phyloP scores from a whole-genome alignment of 2,329 filamentous ascomycete genomes.

The Ascochyta koolunga region DNA sequence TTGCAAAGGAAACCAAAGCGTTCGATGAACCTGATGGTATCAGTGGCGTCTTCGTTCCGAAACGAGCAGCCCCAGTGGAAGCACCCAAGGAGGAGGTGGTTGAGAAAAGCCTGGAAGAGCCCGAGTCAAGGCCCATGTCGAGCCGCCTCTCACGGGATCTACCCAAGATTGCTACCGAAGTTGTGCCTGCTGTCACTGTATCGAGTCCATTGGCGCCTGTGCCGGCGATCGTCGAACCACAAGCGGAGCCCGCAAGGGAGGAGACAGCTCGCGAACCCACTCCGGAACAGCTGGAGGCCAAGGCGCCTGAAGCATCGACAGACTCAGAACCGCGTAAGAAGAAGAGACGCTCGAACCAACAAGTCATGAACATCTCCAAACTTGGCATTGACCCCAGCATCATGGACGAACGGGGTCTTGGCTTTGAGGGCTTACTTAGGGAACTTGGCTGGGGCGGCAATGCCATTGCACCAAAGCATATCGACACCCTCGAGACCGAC shows the following conservation, averaged over 20 bases:
- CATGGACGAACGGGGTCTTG: conserved; percentile 76
- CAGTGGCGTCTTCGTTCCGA: conserved; percentile 82
- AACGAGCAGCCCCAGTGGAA: conserved; percentile 41
- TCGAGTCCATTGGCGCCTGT: conserved; percentile 39
- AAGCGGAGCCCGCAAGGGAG: conserved; percentile 20
- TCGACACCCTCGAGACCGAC: conserved; percentile 81
- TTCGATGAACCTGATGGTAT: conserved; percentile 83
- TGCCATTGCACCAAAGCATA: conserved; percentile 73
- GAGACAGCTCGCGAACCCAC: conserved; percentile 48
- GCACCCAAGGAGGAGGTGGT: conserved; percentile 29
- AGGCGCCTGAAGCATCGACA: conserved; percentile 16
- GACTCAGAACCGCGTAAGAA: conserved; percentile 60
- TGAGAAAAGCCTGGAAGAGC: conserved; percentile 35
- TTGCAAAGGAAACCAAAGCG: conserved; percentile 62
- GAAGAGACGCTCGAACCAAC: conserved; percentile 72
- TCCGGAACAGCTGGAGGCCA: conserved; percentile 32
- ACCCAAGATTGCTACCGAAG: conserved; percentile 39
- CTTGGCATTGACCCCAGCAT: conserved; percentile 78
- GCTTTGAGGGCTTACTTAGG: conserved; percentile 82
- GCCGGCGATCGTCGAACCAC: conserved; percentile 21
- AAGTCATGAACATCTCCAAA: conserved; percentile 76
- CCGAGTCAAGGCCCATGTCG: conserved; percentile 23
- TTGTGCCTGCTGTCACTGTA: conserved; percentile 43
- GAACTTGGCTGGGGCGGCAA: conserved; percentile 89
- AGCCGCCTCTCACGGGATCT: conserved; percentile 39